Base-by-base conservation (phyloP, 2,329 filamentous ascomycete species). In the Aspergillus amoenus region DNA sequence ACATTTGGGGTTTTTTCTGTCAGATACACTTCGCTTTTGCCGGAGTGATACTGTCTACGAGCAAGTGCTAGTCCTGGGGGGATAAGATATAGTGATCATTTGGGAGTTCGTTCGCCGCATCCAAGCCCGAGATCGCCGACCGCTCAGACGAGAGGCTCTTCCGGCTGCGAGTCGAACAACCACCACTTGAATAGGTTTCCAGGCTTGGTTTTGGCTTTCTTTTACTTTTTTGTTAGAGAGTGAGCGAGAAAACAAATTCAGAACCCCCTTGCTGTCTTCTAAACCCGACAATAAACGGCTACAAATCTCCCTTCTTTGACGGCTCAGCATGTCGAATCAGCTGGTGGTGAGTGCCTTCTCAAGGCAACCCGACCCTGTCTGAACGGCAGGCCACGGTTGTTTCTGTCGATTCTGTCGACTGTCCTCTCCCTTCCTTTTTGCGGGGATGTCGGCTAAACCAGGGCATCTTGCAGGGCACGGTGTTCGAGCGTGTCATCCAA, bases 401-500 rank as follows among this genome's bases (percentile, higher is more conserved):
- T 32, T 17, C 30, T 45, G 13, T 47, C 24, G 51, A 55, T 47
- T 48, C 27, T 30, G 27, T 30, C 27, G 27, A 46, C 56, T 47
- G 47, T 53, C 43, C 50, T 44, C 55, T 27, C 59, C 37, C n/a
- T 48, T 48, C 42, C 37, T 53, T 53, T 17, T 46, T 53, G 55
- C 57, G n/a, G 59, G 56, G 50, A 64, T 50, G 41, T 59, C 62
- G 46, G 63, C 71, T 75, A 59, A 73, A 67, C 58, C 53, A 51
- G 59, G 57, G 66, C 57, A 58, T 55, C 48, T 59, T 47, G 68
- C 61, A 87, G 80, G 94, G 94, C 69, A 78, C 80, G 65, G 88
- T 97, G 70, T 99, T 97, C 71, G 82, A 88, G 61, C 91, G 94
- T 78, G 92, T 99, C 73, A 91, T 97, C 76, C 88, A 93, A 67